phyloP scores from a whole-genome alignment of 495 filamentous ascomycete species.

The Trypethelium eluteriae region DNA sequence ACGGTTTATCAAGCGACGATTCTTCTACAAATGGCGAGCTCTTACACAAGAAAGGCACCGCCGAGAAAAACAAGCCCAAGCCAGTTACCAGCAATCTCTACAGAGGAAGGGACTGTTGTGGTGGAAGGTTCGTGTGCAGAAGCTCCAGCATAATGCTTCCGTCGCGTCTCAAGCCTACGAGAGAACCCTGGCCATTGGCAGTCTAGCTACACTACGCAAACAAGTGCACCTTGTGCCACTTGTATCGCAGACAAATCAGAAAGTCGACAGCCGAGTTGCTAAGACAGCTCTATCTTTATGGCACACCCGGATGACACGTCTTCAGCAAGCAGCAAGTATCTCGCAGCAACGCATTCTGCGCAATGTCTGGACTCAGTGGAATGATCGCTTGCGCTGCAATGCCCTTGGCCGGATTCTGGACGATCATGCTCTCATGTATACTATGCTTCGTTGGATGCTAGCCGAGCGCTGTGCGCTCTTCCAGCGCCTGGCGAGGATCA shows the following conservation, averaged over 20 bases:
- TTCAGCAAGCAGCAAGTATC: constrained; percentile 48
- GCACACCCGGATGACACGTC: constrained; percentile 43
- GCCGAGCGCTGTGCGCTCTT: constrained; percentile 48
- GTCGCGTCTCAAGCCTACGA: constrained; percentile 13
- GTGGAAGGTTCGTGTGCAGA: neutral
- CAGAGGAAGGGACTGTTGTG: neutral
- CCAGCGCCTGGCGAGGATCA: constrained; percentile 45
- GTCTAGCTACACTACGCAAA: constrained; percentile 38
- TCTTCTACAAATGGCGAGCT: constrained; percentile 23
- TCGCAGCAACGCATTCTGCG: constrained; percentile 48
- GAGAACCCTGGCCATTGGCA: constrained; percentile 14
- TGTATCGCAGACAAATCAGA: constrained; percentile 36
- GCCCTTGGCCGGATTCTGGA: constrained; percentile 48
- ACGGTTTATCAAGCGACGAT: constrained; percentile 18
- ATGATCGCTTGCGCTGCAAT: constrained; percentile 53
- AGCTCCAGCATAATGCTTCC: constrained; percentile 19
- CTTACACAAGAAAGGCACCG: constrained; percentile 15
- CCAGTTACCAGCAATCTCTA: neutral
- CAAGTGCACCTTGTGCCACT: constrained; percentile 43
- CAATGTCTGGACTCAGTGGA: constrained; percentile 59
- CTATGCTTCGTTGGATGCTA: constrained; percentile 59
- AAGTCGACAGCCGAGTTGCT: constrained; percentile 44
- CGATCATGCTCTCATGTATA: constrained; percentile 50
- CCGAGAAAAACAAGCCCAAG: constrained; percentile 5
- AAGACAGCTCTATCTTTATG: constrained; percentile 47